phyloP scores from a whole-genome alignment of 352 stramenopile genomes.

The Saprolegnia parasitica region DNA sequence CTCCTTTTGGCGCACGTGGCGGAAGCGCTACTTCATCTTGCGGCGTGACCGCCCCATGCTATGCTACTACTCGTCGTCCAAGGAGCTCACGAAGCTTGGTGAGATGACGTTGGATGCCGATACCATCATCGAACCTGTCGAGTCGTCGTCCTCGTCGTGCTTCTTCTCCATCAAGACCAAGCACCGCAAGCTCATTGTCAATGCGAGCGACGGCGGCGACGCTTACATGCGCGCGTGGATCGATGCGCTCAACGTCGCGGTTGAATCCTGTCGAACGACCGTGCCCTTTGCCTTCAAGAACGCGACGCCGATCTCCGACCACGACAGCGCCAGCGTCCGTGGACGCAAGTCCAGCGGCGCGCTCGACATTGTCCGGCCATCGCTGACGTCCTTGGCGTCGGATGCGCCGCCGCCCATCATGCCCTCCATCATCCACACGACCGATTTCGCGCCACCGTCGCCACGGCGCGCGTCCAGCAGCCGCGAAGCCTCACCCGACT shows the following conservation, averaged over 20 bases:
- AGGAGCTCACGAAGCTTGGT: slow-evolving; percentile 74
- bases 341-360: background rate
- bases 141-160: slow-evolving; percentile 42
- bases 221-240: slow-evolving; percentile 60
- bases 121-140: slow-evolving; percentile 45
- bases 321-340: background rate
- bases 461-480: background rate
- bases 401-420: background rate
- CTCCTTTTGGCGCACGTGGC: slow-evolving; percentile 86
- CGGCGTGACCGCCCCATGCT: slow-evolving; percentile 65
- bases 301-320: background rate
- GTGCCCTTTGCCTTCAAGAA: slow-evolving; percentile 17
- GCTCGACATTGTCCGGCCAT: background rate
- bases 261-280: background rate
- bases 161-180: slow-evolving; percentile 68
- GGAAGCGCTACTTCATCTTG: slow-evolving; percentile 77
- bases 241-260: slow-evolving; percentile 37
- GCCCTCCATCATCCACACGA: background rate
- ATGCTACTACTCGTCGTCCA: slow-evolving; percentile 72
- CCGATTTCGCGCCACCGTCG: background rate
- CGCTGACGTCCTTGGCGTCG: too few species aligned
- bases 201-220: slow-evolving; percentile 49
- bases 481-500: background rate
- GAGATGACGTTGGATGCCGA: slow-evolving; percentile 69
- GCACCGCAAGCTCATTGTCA: slow-evolving; percentile 61